Percentiles rank a stretch among this genome's conserved stretches.
Conservation (phyloP, 2,329 filamentous ascomycete species). For the Fusarium cyanostomum region DNA sequence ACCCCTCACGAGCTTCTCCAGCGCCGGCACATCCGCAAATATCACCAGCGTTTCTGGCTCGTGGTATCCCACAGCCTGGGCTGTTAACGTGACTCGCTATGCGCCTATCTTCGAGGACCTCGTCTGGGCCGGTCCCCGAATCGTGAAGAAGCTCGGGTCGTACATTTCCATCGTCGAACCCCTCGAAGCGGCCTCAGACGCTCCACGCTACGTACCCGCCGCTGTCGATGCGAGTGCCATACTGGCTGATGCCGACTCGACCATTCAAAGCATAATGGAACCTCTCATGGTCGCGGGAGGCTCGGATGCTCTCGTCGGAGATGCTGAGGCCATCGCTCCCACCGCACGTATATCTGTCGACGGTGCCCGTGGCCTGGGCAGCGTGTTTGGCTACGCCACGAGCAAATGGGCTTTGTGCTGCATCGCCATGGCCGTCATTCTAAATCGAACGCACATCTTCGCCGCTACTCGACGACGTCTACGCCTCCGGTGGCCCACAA, state of each 20-base stretch:
- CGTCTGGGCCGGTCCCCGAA: slow-evolving; percentile 73
- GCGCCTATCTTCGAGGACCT: slow-evolving; percentile 74
- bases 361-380: slow-evolving; percentile 76
- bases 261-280: slow-evolving; percentile 46
- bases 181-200: slow-evolving; percentile 62
- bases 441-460: slow-evolving; percentile 94
- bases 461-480: slow-evolving; percentile 86
- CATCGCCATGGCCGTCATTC: slow-evolving; percentile 83
- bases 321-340: slow-evolving; percentile 29
- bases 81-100: slow-evolving; percentile 66
- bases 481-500: slow-evolving; percentile 76
- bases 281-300: slow-evolving; percentile 24
- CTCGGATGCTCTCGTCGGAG: slow-evolving; percentile 18
- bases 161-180: slow-evolving; percentile 68
- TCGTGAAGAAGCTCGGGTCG: slow-evolving; percentile 74
- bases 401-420: slow-evolving; percentile 93
- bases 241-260: slow-evolving; percentile 37
- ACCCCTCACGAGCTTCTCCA: slow-evolving; percentile 33
- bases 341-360: slow-evolving; percentile 64
- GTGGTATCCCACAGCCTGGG: slow-evolving; percentile 66
- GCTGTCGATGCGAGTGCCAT: slow-evolving; percentile 30
- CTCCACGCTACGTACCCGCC: slow-evolving; percentile 30
- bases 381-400: slow-evolving; percentile 88
- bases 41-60: slow-evolving; percentile 34
- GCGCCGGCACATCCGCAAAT: slow-evolving; percentile 13